Evolutionary conservation across 768 basidiomycete species (phyloP), one percentile per base, ranked within the genome.

Genomic region (Termitomyces eurrhizus): DNA sequence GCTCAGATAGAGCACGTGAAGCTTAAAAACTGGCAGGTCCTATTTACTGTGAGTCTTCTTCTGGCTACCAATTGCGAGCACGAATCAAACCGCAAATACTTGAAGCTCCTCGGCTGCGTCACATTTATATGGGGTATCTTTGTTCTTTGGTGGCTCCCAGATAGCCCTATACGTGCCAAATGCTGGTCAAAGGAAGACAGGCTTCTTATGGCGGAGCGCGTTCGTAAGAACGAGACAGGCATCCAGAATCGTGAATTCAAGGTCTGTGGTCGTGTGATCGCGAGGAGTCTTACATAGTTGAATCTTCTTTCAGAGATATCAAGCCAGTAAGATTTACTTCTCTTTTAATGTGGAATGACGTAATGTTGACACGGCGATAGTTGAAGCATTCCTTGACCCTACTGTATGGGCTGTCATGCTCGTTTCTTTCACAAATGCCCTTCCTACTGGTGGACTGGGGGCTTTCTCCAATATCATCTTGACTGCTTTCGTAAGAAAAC

Each of bases 381-480:
- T 68, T 58, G 82, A 83, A 65, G 82, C 77, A 0, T 59, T 80
- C 57, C 69, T 64, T 35, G 83, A 84, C 61, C 75, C 76, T 0
- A 77, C 74, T 16, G 78, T 82, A 8, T 81, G 81, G 79, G 69
- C 74, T 7, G 72, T 81, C 55, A 72, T 76, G 7, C 53, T 82
- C 26, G 74, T 80, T n/a, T 79, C 80, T 2, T 77, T 81, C 61
- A 76, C 79, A 14, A 79, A 80, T 63, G 79, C 77, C 7, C 68
- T 82, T 46, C 78, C 79, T 29, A 78, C 79, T 12, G 78, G 78
- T 52, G 80, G 81, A 0, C 66, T 83, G 36, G 78, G 80, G 14
- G 79, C 80, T 2, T 84, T 81, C 67, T 77, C 78, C n/a, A 82
- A 83, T 63, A 77, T 84, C 60, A 81, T 83, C 59, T 63, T 83